These are phyloP conservation scores for Rosa chinensis DNA, from an alignment of 306 rosid species.

Conservation along the genomic window DNA sequence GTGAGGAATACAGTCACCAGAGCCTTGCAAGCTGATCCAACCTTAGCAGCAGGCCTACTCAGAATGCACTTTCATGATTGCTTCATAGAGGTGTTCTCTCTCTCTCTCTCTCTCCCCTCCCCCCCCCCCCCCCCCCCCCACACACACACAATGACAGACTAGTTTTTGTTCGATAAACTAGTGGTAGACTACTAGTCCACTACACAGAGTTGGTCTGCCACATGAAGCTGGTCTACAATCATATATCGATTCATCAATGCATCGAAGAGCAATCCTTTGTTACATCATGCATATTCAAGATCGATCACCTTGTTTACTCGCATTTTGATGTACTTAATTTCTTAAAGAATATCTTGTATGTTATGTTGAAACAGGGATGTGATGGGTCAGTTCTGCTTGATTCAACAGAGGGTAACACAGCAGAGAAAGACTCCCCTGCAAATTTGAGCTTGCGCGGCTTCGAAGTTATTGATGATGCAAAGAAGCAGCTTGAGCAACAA, in stretches of 20 bases:
- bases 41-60: constrained; percentile 64
- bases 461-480: constrained; percentile 75
- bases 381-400: constrained; percentile 82
- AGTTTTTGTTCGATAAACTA: too few species aligned
- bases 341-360: neutral
- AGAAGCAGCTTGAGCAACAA: constrained; percentile 53
- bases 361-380: constrained; percentile 56
- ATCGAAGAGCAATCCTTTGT: too few species aligned
- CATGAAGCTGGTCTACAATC: too few species aligned
- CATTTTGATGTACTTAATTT: neutral
- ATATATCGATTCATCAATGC: too few species aligned
- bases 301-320: neutral
- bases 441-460: constrained; percentile 80
- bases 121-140: neutral
- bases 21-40: constrained; percentile 62
- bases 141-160: too few species aligned
- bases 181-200: too few species aligned
- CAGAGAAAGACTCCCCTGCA: constrained; percentile 94
- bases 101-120: constrained; percentile 9
- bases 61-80: constrained; percentile 93
- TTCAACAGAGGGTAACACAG: constrained; percentile 65
- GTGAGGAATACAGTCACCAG: constrained; percentile 44
- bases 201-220: too few species aligned
- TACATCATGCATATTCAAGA: neutral
- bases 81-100: constrained; percentile 55